A percentile compares a stretch with the other conserved stretches of the same genome.
These are phyloP conservation scores for Dimargaris cristalligena DNA, from an alignment of 192 early-diverging fungal genomes.

Conservation along the genomic window DNA sequence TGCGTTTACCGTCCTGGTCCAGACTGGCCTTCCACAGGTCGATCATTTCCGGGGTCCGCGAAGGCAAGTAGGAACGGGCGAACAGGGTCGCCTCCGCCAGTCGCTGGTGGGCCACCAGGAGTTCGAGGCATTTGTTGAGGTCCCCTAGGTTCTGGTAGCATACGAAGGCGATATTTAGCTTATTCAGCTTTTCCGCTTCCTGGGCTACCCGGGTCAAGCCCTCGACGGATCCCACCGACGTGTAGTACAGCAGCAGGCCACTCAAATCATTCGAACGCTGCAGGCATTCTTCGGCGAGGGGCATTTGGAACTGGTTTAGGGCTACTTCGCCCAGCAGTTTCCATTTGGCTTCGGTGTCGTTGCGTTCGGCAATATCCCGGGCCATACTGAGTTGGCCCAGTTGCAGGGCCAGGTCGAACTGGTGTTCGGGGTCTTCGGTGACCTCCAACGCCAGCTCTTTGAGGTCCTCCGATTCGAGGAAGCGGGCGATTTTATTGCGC, in stretches of 20 bases:
- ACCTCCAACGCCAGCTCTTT: slow-evolving; percentile 87
- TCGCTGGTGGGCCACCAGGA: slow-evolving; percentile 75
- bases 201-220: slow-evolving; percentile 64
- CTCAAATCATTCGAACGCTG: slow-evolving; percentile 75
- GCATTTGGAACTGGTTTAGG: slow-evolving; percentile 77
- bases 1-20: slow-evolving; percentile 45
- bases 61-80: slow-evolving; percentile 76
- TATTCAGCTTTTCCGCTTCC: slow-evolving; percentile 40
- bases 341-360: slow-evolving; percentile 85
- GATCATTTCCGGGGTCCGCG: slow-evolving; percentile 44
- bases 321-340: slow-evolving; percentile 82
- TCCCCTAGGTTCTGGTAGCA: slow-evolving; percentile 60
- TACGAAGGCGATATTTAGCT: slow-evolving; percentile 85
- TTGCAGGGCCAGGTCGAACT: slow-evolving; percentile 87
- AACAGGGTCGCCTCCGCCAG: slow-evolving; percentile 90
- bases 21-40: slow-evolving; percentile 68
- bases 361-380: slow-evolving; percentile 64
- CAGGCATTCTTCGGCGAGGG: slow-evolving; percentile 80
- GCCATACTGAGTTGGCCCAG: slow-evolving; percentile 71
- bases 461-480: slow-evolving; percentile 85
- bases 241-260: slow-evolving; percentile 79
- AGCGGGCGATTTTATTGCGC: slow-evolving; percentile 78
- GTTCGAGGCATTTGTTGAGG: slow-evolving; percentile 64
- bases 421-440: slow-evolving; percentile 89
- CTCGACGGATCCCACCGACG: slow-evolving; percentile 61